Percentiles rank a stretch among this genome's conserved stretches.
Evolutionary conservation across 352 stramenopile species (phyloP).

Genomic region (Ophiocytium majus): DNA sequence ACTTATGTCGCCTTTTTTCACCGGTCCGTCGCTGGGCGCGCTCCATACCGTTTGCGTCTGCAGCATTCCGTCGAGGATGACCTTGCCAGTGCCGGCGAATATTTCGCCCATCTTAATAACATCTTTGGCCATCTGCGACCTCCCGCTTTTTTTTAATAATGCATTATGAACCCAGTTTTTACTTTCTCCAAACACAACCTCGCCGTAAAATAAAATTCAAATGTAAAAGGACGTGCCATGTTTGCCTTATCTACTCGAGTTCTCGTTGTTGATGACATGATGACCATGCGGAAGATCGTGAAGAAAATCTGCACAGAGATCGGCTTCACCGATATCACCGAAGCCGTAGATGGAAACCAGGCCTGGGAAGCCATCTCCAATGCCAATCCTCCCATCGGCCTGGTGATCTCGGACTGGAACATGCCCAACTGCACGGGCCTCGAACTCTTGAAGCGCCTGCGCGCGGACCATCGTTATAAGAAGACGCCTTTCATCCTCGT

Average conservation of each 20-base stretch:
- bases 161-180: no score
- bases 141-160: no score
- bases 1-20: no score
- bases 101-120: no score
- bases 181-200: no score
- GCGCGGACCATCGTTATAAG: neutral
- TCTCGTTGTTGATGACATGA: neutral
- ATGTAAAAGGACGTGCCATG: no score
- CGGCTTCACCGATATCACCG: neutral
- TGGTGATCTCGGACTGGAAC: conserved; percentile 6
- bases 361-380: neutral
- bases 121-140: no score
- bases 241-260: neutral
- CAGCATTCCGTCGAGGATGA: no score
- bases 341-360: neutral
- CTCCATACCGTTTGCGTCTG: no score
- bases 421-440: conserved; percentile 6
- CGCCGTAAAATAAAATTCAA: no score
- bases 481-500: neutral
- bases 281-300: conserved; percentile 8
- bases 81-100: no score
- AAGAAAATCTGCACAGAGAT: neutral
- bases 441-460: neutral
- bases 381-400: neutral
- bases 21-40: no score